Evolutionary conservation across 2,329 filamentous ascomycete genomes (phyloP).

Genomic region (Aspergillus versicolor): DNA sequence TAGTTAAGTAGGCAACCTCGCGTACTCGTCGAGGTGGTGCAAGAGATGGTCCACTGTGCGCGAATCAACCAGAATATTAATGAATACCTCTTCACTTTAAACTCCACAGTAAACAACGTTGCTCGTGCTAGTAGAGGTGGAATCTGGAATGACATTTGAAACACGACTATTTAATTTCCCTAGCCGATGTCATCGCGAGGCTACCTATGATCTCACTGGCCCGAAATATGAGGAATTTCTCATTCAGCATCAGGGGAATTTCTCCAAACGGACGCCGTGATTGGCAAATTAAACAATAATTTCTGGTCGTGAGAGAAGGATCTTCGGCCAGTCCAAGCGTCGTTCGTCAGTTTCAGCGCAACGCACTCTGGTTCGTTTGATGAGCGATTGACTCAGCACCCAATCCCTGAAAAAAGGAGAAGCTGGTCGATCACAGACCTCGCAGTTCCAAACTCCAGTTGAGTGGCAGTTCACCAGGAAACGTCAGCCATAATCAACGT

Average conservation of each 20-base stretch:
- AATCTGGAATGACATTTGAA: not conserved
- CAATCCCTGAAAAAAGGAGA: not conserved
- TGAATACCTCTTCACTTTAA: too few relatives aligned
- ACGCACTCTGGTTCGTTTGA: not conserved
- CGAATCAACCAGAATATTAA: too few relatives aligned
- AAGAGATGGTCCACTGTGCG: too few relatives aligned
- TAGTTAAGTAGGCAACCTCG: too few relatives aligned
- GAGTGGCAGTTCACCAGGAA: not conserved
- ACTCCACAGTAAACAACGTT: too few relatives aligned
- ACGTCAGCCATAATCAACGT: not conserved
- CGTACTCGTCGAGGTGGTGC: too few relatives aligned
- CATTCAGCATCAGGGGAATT: not conserved
- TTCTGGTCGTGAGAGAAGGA: conserved; percentile 1
- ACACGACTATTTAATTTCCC: not conserved
- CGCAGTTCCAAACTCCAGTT: not conserved
- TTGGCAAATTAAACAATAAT: not conserved
- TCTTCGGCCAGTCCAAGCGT: conserved; percentile 7
- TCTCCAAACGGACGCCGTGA: not conserved
- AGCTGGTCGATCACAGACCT: too few relatives aligned
- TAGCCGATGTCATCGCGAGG: not conserved
- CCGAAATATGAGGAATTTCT: too few relatives aligned
- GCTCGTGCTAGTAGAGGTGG: too few relatives aligned
- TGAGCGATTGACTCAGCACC: not conserved
- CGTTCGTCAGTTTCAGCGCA: not conserved
- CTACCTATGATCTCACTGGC: conserved; percentile 4